Evolutionary conservation across 106 monocot genomes (phyloP), one percentile per base, ranked within the genome.

Genomic region (Acorus calamus): DNA sequence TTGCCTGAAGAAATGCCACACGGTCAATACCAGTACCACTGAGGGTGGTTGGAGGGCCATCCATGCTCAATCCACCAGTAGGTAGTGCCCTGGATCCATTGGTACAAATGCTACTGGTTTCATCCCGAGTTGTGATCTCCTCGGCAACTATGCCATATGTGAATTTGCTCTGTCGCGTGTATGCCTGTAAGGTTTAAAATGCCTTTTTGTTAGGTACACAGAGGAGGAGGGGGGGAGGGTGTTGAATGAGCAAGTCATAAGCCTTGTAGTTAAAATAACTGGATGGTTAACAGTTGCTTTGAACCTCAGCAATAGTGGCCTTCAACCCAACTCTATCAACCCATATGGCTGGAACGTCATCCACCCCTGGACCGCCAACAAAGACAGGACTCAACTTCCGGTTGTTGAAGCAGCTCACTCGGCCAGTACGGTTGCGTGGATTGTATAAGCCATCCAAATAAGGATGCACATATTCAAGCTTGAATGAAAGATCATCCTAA

Each of bases 401-500:
- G 65, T 78, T 88, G 55, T 98, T 98, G 75, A 98, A 98, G 73
- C 84, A 85, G 68, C 82, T 98, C 10, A 85, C 11, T 49, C 85
- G 79, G 50, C 92, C 88, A 7, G 98, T 88, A 8, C 98, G 98
- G 64, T 92, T 92, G 6, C 84, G 79, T 44, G 88, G 78, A 63
- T 92, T 65, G 6, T 66, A 47, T 41, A 98, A 74, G 46, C 98
- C 98, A 74, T 98, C 98, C 52, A 98, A 42, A 73, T 98, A 98
- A 28, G 98, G 98, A 78, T 98, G 98, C 51, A 88, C 88, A 76
- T 92, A 98, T 61, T 98, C 92, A 60, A 98, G 73, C 77, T 98
- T 92, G 80, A 92, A 98, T 13, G 92, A 68, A 2, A 92, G 73
- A 76, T 98, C 98, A 88, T 98, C 98, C 98, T 98, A 60, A 45